Evolutionary conservation across 192 early-diverging fungal genomes (phyloP).

Genomic region (Linnemannia zychae): DNA sequence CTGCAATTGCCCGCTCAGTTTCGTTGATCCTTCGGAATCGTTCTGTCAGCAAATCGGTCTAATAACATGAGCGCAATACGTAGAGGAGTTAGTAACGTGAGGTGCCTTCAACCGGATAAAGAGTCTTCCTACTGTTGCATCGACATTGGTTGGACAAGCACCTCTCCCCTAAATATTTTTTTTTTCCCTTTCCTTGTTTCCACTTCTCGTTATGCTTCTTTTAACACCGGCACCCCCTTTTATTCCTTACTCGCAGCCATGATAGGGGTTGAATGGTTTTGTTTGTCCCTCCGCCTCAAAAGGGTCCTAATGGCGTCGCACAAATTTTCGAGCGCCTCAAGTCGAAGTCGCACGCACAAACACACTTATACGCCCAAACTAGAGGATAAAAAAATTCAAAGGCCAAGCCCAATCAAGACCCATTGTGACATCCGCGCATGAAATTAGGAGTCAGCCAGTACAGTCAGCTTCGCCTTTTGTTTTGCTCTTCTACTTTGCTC

Average conservation of each 20-base stretch:
- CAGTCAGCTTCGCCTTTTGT: neutral
- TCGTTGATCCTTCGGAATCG: slow-evolving; percentile 28
- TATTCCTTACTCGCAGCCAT: neutral
- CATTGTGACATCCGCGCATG: neutral
- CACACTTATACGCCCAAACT: neutral
- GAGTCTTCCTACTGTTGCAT: neutral
- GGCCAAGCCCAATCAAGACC: neutral
- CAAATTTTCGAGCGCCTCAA: neutral
- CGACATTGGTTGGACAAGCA: neutral
- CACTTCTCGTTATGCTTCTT: neutral
- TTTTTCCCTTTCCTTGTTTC: neutral
- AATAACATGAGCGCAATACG: neutral
- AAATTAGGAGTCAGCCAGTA: no score
- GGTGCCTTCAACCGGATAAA: no score
- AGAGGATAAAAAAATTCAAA: neutral
- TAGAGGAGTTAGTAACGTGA: neutral
- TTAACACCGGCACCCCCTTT: neutral
- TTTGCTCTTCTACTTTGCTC: neutral
- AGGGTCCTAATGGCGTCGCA: neutral
- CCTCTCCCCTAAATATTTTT: neutral
- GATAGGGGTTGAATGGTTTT: neutral
- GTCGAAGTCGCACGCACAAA: neutral
- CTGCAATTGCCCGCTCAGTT: slow-evolving; percentile 23
- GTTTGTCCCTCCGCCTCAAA: neutral
- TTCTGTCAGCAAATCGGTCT: slow-evolving; percentile 19